Percentiles rank a stretch among this genome's conserved stretches.
Conservation (phyloP, 2,329 filamentous ascomycete species). For the Helotiales sp. region DNA sequence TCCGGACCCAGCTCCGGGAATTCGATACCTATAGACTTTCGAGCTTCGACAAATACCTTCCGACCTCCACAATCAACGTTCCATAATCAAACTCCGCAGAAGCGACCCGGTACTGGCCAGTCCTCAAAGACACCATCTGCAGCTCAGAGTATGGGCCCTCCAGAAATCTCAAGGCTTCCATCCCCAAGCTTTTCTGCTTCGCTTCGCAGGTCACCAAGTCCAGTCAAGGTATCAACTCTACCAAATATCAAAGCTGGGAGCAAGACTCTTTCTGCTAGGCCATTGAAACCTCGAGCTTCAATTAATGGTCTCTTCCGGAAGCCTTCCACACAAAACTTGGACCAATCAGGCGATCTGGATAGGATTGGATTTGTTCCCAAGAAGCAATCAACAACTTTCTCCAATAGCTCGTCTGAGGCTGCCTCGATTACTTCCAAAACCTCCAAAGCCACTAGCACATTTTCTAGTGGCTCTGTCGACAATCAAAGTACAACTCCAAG, state of each 20-base stretch:
- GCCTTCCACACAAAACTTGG: constrained; percentile 53
- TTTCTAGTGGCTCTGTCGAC: constrained; percentile 32
- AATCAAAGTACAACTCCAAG: constrained; percentile 51
- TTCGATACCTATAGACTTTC: constrained; percentile 47
- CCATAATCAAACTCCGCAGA: constrained; percentile 52
- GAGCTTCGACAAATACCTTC: constrained; percentile 52
- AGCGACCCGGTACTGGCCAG: constrained; percentile 44
- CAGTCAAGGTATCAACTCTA: constrained; percentile 41
- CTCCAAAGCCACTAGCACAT: constrained; percentile 30
- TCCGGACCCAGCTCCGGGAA: constrained; percentile 51
- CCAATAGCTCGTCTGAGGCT: constrained; percentile 38
- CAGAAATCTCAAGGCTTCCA: constrained; percentile 19
- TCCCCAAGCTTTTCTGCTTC: constrained; percentile 29
- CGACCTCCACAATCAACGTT: constrained; percentile 49
- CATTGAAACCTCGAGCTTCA: constrained; percentile 58
- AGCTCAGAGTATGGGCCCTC: constrained; percentile 29
- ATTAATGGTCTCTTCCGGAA: constrained; percentile 60
- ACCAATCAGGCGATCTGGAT: constrained; percentile 38
- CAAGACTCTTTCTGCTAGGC: constrained; percentile 53
- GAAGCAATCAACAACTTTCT: constrained; percentile 37
- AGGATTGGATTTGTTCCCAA: constrained; percentile 35
- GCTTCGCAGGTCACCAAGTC: constrained; percentile 45
- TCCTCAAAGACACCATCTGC: constrained; percentile 46
- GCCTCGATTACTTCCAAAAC: constrained; percentile 32
- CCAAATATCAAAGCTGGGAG: constrained; percentile 47